A percentile compares a stretch with the other conserved stretches of the same genome.
Conservation (phyloP, 352 stramenopile species). For the Globisporangium paddicum region DNA sequence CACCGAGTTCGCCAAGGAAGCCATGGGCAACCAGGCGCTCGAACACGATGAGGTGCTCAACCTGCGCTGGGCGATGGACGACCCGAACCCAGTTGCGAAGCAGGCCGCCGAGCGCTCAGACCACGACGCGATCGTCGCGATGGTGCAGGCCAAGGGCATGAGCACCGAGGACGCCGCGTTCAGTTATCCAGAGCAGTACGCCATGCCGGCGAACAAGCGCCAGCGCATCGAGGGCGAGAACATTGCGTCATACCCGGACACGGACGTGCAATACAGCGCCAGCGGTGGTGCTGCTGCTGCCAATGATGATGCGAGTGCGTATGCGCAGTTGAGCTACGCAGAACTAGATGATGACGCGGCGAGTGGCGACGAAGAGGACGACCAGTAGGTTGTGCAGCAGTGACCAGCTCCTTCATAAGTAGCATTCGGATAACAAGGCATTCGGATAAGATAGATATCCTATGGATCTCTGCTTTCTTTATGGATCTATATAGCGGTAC, state of each 20-base stretch:
- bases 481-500: slow-evolving; percentile 43
- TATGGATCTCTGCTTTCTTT: not conserved
- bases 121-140: slow-evolving; percentile 84
- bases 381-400: too few relatives aligned
- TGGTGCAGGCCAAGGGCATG: slow-evolving; percentile 67
- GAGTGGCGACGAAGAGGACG: slow-evolving; percentile 17
- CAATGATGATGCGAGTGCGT: slow-evolving; percentile 23
- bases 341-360: slow-evolving; percentile 22
- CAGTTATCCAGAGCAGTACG: slow-evolving; percentile 73
- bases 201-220: slow-evolving; percentile 63
- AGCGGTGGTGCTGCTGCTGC: not conserved
- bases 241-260: slow-evolving; percentile 70
- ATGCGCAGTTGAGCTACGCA: slow-evolving; percentile 59
- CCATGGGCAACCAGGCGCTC: slow-evolving; percentile 89
- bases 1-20: slow-evolving; percentile 84
- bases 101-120: slow-evolving; percentile 81
- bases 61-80: slow-evolving; percentile 91
- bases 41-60: slow-evolving; percentile 89
- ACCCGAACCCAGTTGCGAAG: slow-evolving; percentile 92
- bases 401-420: too few relatives aligned
- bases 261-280: slow-evolving; percentile 45
- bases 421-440: not conserved
- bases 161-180: slow-evolving; percentile 64
- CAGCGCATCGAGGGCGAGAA: slow-evolving; percentile 61
- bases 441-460: not conserved